Evolutionary conservation across 768 basidiomycete genomes (phyloP).

Genomic region (Podaxis carcinomalis): DNA sequence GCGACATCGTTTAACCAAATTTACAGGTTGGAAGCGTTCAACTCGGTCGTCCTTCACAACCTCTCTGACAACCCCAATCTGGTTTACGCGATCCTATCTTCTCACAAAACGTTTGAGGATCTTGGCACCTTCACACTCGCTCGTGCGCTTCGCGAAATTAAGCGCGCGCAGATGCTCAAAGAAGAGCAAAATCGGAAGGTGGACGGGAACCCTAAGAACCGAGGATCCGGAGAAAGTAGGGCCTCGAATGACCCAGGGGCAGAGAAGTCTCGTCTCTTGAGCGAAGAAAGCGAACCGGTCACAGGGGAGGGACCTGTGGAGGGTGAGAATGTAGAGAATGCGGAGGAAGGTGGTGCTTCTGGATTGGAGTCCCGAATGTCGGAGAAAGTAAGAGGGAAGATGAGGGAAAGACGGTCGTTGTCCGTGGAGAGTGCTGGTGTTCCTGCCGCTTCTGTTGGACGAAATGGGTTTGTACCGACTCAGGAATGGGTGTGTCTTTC

Average conservation of each 20-base stretch:
- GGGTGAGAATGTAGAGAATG: constrained; percentile 5
- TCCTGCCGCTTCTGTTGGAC: constrained; percentile 67
- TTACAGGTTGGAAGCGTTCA: constrained; percentile 85
- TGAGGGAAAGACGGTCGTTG: constrained; percentile 68
- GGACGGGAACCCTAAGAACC: constrained; percentile 35
- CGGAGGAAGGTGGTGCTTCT: constrained; percentile 9
- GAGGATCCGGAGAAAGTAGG: constrained; percentile 30
- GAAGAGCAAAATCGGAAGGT: constrained; percentile 50
- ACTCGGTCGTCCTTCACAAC: constrained; percentile 74
- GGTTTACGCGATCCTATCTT: constrained; percentile 78
- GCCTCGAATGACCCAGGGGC: constrained; percentile 39
- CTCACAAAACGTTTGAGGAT: constrained; percentile 84
- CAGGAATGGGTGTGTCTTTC: constrained; percentile 87
- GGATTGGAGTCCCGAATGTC: constrained; percentile 29
- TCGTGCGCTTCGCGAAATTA: constrained; percentile 81
- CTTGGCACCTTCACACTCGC: constrained; percentile 89
- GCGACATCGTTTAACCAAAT: neutral
- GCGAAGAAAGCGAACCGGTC: constrained; percentile 34
- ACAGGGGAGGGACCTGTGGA: constrained; percentile 18
- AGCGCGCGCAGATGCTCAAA: constrained; percentile 64
- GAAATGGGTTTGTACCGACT: constrained; percentile 92
- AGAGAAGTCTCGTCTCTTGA: constrained; percentile 68
- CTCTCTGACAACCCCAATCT: constrained; percentile 84
- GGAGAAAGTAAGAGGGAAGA: constrained; percentile 92
- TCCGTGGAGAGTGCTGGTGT: constrained; percentile 26